Evolutionary conservation across 768 basidiomycete genomes (phyloP), one percentile per base, ranked within the genome.

Genomic region (Xanthoconium purpureum): DNA sequence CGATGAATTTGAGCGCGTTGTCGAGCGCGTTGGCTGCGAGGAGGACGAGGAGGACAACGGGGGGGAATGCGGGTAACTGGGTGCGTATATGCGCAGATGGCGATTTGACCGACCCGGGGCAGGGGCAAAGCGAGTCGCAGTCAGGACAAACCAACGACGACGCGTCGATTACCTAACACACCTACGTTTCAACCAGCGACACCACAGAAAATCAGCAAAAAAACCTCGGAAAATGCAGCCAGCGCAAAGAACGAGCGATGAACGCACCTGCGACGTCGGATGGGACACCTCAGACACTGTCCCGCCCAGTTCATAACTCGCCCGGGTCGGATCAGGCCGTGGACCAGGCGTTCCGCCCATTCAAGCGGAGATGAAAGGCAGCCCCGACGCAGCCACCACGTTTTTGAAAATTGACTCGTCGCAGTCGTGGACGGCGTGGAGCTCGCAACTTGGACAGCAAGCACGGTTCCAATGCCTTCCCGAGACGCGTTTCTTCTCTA

Each of bases 161-260:
- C 68, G 68, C 68, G 68, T 70, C 66, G 68, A 64, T 69, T 70
- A 69, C 64, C 62, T 69, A 69, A 69, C 57, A 17, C 6, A 20
- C n/a, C 35, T 8, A 18, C 28, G 60, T 68, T 68, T 68, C 65
- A 69, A 67, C 54, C 45, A 51, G 65, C 67, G 67, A 70, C 65
- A 28, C n/a, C 35, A 5, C 53, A 6, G 29, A 54, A 58, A 59
- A 56, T 44, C 10, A 1, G 5, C 36, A 18, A 5, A 56, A 62
- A 65, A 59, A 24, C 8, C 52, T 33, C 20, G 29, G 30, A 58
- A 55, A 45, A 47, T 18, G 4, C 15, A 50, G 24, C 42, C 39
- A 32, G 20, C 29, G 5, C 8, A 15, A 12, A 43, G 11, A 39
- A 35, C 18, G 5, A 30, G 20, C 28, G n/a, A 48, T 5, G 39